Evolutionary conservation across 805 yeast genomes (phyloP).

Genomic region (Wickerhamiella azyma): DNA sequence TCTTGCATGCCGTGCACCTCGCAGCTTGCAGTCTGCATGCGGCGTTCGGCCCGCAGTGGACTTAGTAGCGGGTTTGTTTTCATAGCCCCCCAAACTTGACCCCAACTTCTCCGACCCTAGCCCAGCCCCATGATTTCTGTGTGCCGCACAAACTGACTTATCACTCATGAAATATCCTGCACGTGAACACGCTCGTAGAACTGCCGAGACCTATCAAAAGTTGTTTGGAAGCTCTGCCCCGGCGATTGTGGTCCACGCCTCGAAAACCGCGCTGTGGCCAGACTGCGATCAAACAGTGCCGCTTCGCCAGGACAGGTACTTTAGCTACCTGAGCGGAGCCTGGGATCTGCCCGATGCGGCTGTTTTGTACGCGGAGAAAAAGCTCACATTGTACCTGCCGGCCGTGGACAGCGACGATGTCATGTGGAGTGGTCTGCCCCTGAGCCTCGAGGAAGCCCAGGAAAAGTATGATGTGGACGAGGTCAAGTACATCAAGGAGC

Average conservation of each 20-base stretch:
- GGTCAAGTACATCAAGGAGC: constrained; percentile 46
- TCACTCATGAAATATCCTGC: constrained; percentile 56
- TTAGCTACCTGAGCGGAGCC: constrained; percentile 74
- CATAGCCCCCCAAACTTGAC: background rate
- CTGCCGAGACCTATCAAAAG: constrained; percentile 24
- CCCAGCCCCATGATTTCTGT: too few relatives aligned
- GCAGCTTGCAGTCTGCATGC: too few relatives aligned
- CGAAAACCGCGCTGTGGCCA: constrained; percentile 37
- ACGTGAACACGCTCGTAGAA: constrained; percentile 46
- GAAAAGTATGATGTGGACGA: constrained; percentile 67
- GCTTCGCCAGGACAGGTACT: constrained; percentile 82
- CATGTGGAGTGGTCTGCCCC: constrained; percentile 92
- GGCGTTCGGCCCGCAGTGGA: too few relatives aligned
- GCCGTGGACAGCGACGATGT: constrained; percentile 76
- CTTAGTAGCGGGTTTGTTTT: too few relatives aligned
- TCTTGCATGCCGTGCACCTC: too few relatives aligned
- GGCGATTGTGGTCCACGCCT: constrained; percentile 30
- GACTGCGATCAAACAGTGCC: constrained; percentile 70
- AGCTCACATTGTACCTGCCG: constrained; percentile 64
- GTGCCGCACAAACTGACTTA: too few relatives aligned
- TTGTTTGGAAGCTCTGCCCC: constrained; percentile 21
- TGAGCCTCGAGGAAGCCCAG: constrained; percentile 49
- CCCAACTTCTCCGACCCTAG: background rate
- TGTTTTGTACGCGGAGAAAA: constrained; percentile 46
- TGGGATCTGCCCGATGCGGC: constrained; percentile 59